A percentile compares a stretch with the other conserved stretches of the same genome.
phyloP scores from a whole-genome alignment of 2,329 filamentous ascomycete species.

The Penicillium sp. region DNA sequence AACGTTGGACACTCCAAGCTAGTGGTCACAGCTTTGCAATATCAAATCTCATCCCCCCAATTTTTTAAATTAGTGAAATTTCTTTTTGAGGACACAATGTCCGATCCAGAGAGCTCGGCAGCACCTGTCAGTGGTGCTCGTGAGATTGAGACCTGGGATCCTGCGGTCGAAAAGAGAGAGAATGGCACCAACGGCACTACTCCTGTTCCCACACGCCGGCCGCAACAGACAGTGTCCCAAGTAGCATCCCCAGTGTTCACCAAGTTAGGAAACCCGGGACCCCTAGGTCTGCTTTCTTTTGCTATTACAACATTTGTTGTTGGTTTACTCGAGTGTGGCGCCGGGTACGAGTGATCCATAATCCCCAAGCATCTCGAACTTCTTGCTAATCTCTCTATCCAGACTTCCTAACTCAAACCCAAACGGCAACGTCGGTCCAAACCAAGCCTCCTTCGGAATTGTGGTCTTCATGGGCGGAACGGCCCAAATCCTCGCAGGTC shows the following conservation, averaged over 20 bases:
- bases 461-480: constrained; percentile 33
- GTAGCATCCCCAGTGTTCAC: constrained; percentile 14
- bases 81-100: neutral
- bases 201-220: neutral
- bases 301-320: constrained; percentile 67
- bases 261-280: constrained; percentile 62
- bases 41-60: neutral
- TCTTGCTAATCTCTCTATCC: neutral
- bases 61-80: neutral
- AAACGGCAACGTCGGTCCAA: constrained; percentile 22
- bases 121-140: neutral
- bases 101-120: neutral
- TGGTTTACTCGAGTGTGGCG: constrained; percentile 50
- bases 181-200: neutral
- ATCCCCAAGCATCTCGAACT: neutral
- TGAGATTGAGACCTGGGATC: neutral
- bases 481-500: constrained; percentile 29
- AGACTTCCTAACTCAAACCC: constrained; percentile 31
- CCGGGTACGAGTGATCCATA: constrained; percentile 41
- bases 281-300: constrained; percentile 64
- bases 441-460: constrained; percentile 31
- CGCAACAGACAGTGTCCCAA: constrained; percentile 14
- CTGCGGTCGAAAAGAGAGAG: neutral
- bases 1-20: neutral
- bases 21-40: neutral